Evolutionary conservation across 1,284 basidiomycete species (phyloP).

Genomic region (Trichosporon sp.): DNA sequence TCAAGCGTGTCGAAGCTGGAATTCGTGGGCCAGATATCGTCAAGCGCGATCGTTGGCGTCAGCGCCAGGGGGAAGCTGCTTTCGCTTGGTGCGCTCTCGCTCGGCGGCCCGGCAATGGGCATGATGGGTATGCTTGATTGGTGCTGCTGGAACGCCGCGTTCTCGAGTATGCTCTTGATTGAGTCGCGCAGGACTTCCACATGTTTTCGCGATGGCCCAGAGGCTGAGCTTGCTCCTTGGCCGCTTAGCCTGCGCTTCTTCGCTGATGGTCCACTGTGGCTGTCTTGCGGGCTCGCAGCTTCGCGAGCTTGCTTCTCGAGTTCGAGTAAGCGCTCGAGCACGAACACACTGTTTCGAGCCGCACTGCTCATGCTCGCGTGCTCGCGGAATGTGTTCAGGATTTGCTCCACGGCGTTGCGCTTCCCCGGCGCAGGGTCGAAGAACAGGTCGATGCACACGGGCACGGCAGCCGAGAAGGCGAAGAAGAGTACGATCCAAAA

Average conservation of each 20-base stretch:
- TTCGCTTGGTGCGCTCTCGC: neutral
- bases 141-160: neutral
- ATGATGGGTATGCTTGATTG: neutral
- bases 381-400: conserved; percentile 15
- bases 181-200: neutral
- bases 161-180: neutral
- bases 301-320: neutral
- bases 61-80: neutral
- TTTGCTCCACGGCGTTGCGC: conserved; percentile 2
- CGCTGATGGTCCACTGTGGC: neutral
- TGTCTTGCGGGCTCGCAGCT: neutral
- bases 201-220: neutral
- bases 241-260: neutral
- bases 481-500: conserved; percentile 21
- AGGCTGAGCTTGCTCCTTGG: neutral
- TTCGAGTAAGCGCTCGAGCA: conserved; percentile 16
- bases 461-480: conserved; percentile 18
- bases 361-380: conserved; percentile 4
- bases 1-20: neutral
- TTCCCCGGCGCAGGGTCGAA: conserved; percentile 16
- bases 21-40: neutral
- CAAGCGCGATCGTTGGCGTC: neutral
- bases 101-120: neutral
- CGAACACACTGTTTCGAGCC: conserved; percentile 18
- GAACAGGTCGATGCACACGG: conserved; percentile 18